phyloP scores from a whole-genome alignment of 2,329 filamentous ascomycete species.

The Calonectria montana region DNA sequence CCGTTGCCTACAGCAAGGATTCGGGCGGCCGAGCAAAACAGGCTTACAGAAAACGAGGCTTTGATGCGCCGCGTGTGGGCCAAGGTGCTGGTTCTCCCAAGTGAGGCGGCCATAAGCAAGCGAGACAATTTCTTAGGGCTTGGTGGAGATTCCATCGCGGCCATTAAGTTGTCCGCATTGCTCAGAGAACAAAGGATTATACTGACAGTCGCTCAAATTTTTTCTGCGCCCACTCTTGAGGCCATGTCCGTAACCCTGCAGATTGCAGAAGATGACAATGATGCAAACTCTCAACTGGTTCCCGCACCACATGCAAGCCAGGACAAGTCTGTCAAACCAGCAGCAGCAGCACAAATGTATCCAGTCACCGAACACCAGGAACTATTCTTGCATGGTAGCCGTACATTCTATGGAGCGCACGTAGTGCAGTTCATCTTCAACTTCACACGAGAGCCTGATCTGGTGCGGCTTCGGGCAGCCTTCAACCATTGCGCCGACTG shows the following conservation, averaged over 20 bases:
- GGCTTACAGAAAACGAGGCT: neutral
- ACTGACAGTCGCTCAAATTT: neutral
- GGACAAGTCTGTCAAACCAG: neutral
- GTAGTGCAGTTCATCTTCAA: neutral
- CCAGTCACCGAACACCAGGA: neutral
- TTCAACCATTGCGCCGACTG: neutral
- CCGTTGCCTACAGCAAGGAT: neutral
- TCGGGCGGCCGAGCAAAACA: neutral
- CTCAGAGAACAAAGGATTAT: neutral
- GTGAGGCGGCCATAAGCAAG: neutral
- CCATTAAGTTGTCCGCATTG: neutral
- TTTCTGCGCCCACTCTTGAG: neutral
- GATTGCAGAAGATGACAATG: neutral
- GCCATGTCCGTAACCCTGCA: neutral
- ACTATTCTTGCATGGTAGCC: neutral
- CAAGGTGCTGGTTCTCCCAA: neutral
- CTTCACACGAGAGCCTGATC: neutral
- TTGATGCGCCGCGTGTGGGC: neutral
- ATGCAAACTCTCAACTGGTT: neutral
- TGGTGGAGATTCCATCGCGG: neutral
- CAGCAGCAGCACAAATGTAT: neutral
- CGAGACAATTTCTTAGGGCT: neutral
- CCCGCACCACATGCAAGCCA: neutral
- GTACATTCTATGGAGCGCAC: neutral
- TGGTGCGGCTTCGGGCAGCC: neutral